phyloP scores from a whole-genome alignment of 2,329 filamentous ascomycete species.

The Cryphonectria radicalis region DNA sequence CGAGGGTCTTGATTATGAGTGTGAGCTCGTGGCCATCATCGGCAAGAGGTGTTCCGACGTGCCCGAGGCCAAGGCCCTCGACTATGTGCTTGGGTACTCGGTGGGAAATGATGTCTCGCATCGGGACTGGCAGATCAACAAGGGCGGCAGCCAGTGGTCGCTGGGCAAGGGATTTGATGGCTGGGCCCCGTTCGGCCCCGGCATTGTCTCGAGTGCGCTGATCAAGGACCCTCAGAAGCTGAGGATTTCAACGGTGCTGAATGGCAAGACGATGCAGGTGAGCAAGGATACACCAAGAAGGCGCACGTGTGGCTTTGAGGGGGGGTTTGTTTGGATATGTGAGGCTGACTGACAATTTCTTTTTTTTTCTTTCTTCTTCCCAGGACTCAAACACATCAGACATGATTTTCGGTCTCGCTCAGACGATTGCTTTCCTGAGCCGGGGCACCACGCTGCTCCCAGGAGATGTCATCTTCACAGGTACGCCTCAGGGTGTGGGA shows the following conservation, averaged over 20 bases:
- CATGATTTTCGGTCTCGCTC: slow-evolving; percentile 66
- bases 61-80: slow-evolving; percentile 65
- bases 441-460: slow-evolving; percentile 66
- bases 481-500: slow-evolving; percentile 65
- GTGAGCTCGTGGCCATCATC: slow-evolving; percentile 76
- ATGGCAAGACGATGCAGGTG: slow-evolving; percentile 61
- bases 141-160: slow-evolving; percentile 71
- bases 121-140: slow-evolving; percentile 74
- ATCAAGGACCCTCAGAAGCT: slow-evolving; percentile 62
- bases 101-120: slow-evolving; percentile 82
- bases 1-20: slow-evolving; percentile 77
- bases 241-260: slow-evolving; percentile 61
- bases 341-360: background rate
- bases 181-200: slow-evolving; percentile 75
- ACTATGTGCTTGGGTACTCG: slow-evolving; percentile 75
- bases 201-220: slow-evolving; percentile 63
- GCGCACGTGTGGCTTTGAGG: background rate
- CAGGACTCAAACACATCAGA: slow-evolving; percentile 60
- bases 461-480: slow-evolving; percentile 69
- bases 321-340: slow-evolving; percentile 16
- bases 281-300: slow-evolving; percentile 13
- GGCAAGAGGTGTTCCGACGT: slow-evolving; percentile 70
- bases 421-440: slow-evolving; percentile 63
- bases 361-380: too few relatives aligned
- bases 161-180: slow-evolving; percentile 76